Conservation (phyloP, 2,329 filamentous ascomycete species). For the Annulohypoxylon truncatum region DNA sequence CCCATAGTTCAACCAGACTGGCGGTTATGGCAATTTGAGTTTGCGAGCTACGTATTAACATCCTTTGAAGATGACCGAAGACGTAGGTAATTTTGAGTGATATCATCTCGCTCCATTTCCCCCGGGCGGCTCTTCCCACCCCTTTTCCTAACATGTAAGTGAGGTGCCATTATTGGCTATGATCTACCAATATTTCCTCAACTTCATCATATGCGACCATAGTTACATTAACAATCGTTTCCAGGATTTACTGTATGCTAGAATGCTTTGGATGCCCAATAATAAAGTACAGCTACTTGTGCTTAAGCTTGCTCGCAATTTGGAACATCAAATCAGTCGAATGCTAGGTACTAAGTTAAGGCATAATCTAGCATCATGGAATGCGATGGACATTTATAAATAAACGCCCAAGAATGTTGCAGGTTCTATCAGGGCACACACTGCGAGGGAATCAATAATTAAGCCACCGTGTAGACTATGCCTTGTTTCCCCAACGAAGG, state of each 20-base stretch:
- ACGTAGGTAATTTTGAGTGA: constrained; percentile 9
- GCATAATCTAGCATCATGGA: neutral
- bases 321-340: neutral
- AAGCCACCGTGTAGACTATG: too few species aligned
- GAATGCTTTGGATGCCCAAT: neutral
- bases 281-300: neutral
- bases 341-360: neutral
- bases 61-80: neutral
- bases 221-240: neutral
- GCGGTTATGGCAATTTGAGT: constrained; percentile 8
- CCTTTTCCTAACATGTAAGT: constrained; percentile 19
- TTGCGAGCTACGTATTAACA: constrained; percentile 2
- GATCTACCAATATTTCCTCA: neutral
- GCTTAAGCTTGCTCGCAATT: neutral
- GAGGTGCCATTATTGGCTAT: constrained; percentile 14
- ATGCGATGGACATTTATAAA: neutral
- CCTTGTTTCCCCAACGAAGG: too few species aligned
- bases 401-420: neutral
- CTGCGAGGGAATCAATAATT: too few species aligned
- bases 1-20: constrained; percentile 9
- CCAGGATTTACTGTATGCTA: neutral
- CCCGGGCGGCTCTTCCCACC: constrained; percentile 29
- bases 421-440: too few species aligned
- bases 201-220: neutral
- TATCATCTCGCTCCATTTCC: constrained; percentile 29